phyloP scores from a whole-genome alignment of 306 rosid genomes.

The Sicyos edulis region DNA sequence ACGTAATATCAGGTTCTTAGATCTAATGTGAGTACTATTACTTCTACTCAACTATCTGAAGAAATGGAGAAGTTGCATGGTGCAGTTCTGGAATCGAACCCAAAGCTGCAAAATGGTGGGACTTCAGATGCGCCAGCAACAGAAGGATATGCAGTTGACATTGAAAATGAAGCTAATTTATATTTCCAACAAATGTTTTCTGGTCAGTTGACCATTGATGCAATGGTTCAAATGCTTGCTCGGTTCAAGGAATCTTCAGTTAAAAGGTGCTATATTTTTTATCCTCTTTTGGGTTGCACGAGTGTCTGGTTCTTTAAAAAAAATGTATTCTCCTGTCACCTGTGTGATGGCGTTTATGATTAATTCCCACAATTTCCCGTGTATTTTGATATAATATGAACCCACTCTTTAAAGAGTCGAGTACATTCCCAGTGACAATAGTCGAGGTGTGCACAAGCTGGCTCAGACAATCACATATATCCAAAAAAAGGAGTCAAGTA shows the following conservation, averaged over 20 bases:
- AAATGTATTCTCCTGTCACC: background rate
- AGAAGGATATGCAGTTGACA: conserved; percentile 72
- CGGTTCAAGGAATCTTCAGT: conserved; percentile 78
- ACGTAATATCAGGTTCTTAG: conserved; percentile 62
- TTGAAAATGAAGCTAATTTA: conserved; percentile 83
- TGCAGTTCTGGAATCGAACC: conserved; percentile 55
- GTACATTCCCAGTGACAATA: no score
- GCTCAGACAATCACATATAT: no score
- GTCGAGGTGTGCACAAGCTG: no score
- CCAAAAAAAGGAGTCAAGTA: no score
- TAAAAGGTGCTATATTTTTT: conserved; percentile 44
- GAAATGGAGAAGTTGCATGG: conserved; percentile 75
- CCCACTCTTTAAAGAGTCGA: no score
- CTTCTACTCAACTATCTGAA: conserved; percentile 58
- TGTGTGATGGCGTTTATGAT: background rate
- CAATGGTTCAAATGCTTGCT: conserved; percentile 85
- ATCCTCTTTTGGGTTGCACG: conserved; percentile 16
- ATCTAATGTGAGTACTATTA: conserved; percentile 46
- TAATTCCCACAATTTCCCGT: background rate
- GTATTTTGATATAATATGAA: background rate
- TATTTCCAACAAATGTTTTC: conserved; percentile 90
- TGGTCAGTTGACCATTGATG: conserved; percentile 57
- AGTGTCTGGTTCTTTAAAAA: background rate
- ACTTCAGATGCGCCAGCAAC: conserved; percentile 53
- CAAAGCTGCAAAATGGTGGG: conserved; percentile 65